These are phyloP conservation scores for Kalanchoe fedtschenkoi DNA, from an alignment of 164 flowering plant species.

Conservation along the genomic window DNA sequence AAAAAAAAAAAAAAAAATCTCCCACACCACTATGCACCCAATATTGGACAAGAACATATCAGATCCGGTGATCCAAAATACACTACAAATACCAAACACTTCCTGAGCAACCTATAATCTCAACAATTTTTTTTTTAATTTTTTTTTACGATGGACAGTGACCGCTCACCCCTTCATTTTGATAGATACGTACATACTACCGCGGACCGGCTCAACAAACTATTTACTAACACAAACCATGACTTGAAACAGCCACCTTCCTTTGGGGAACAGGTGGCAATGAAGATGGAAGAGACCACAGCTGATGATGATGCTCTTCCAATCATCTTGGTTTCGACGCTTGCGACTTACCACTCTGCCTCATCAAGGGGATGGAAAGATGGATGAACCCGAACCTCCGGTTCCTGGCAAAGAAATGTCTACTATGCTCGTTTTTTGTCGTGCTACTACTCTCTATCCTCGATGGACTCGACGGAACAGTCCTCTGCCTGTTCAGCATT, in stretches of 20 bases:
- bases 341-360: conserved; percentile 21
- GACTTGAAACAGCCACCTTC: background rate
- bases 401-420: conserved; percentile 26
- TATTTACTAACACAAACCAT: background rate
- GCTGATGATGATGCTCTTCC: no score
- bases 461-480: conserved; percentile 13
- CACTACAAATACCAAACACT: no score
- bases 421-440: conserved; percentile 13
- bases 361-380: conserved; percentile 34
- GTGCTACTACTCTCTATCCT: conserved; percentile 16
- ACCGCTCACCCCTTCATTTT: no score
- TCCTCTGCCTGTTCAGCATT: conserved; percentile 44
- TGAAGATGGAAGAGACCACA: background rate
- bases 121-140: no score
- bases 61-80: no score
- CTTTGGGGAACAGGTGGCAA: background rate
- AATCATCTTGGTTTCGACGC: conserved; percentile 16
- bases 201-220: no score
- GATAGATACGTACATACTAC: no score
- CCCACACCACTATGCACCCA: no score
- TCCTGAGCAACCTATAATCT: no score
- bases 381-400: conserved; percentile 54
- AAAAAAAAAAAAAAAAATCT: no score
- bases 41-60: no score
- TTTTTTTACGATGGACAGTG: no score